Percentiles rank a stretch among this genome's conserved stretches.
These are phyloP conservation scores for Arthrobotrys sinensis DNA, from an alignment of 2,329 filamentous ascomycete genomes.

Conservation along the genomic window DNA sequence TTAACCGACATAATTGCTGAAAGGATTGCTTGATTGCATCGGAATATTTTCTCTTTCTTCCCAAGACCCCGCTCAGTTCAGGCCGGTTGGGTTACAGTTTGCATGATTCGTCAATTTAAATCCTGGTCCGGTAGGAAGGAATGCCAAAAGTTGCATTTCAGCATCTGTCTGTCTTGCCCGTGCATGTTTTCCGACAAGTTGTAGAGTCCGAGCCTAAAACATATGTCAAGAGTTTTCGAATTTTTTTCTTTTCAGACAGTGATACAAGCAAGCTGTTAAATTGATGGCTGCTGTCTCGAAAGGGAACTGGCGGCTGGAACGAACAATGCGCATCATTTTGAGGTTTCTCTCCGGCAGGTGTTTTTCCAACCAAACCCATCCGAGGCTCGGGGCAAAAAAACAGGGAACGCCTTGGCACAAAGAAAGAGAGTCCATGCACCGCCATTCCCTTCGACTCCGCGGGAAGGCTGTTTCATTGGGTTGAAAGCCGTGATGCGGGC, in stretches of 20 bases:
- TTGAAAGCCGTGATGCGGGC: slow-evolving; percentile 12
- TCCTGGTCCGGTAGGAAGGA: slow-evolving; percentile 38
- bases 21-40: slow-evolving; percentile 40
- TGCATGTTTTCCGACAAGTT: slow-evolving; percentile 30
- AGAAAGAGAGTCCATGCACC: slow-evolving; percentile 24
- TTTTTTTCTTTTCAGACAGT: slow-evolving; percentile 31
- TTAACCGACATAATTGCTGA: slow-evolving; percentile 52
- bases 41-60: slow-evolving; percentile 56
- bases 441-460: slow-evolving; percentile 18
- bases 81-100: slow-evolving; percentile 30
- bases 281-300: slow-evolving; percentile 51
- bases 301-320: slow-evolving; percentile 54
- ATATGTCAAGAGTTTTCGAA: slow-evolving; percentile 25
- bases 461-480: slow-evolving; percentile 13
- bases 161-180: slow-evolving; percentile 41
- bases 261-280: slow-evolving; percentile 38
- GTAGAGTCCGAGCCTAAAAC: slow-evolving; percentile 56
- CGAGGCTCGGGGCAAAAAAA: slow-evolving; percentile 35
- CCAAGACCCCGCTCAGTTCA: slow-evolving; percentile 45
- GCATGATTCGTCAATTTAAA: slow-evolving; percentile 47
- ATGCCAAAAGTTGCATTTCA: slow-evolving; percentile 42
- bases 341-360: slow-evolving; percentile 53
- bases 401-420: slow-evolving; percentile 33
- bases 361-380: slow-evolving; percentile 39
- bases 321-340: slow-evolving; percentile 50